Conservation (phyloP, 2,329 filamentous ascomycete genomes). For the Hypoxylon sp. region DNA sequence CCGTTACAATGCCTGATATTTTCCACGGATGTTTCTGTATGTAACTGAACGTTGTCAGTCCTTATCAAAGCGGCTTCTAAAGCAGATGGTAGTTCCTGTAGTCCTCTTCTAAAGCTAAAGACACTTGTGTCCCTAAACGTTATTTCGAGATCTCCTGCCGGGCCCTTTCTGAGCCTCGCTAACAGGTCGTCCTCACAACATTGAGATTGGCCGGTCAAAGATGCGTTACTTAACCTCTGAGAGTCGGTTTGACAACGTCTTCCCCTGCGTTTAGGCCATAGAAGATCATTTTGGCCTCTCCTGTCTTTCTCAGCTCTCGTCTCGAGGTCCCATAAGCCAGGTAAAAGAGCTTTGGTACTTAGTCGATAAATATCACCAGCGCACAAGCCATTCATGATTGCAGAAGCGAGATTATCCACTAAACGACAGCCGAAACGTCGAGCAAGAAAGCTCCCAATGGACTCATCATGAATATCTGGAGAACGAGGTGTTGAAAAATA, state of each 20-base stretch:
- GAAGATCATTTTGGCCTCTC: slow-evolving; percentile 1
- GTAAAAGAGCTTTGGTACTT: slow-evolving; percentile 23
- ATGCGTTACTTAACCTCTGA: background rate
- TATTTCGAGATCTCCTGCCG: slow-evolving; percentile 8
- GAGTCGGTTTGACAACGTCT: background rate
- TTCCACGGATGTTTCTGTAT: slow-evolving; percentile 10
- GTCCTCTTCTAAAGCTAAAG: slow-evolving; percentile 24
- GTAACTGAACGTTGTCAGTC: slow-evolving; percentile 11
- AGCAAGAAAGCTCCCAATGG: slow-evolving; percentile 29
- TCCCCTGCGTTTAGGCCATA: background rate
- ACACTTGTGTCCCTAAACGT: slow-evolving; percentile 8
- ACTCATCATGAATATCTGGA: slow-evolving; percentile 22
- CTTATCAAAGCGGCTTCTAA: slow-evolving; percentile 1
- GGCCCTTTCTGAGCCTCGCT: slow-evolving; percentile 1
- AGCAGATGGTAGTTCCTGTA: slow-evolving; percentile 15
- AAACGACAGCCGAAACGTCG: slow-evolving; percentile 19
- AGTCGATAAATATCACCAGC: slow-evolving; percentile 30
- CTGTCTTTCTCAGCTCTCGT: slow-evolving; percentile 8
- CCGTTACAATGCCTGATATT: background rate
- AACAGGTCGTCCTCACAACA: slow-evolving; percentile 5
- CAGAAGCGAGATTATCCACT: slow-evolving; percentile 26
- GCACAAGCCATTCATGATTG: slow-evolving; percentile 26
- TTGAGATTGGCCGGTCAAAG: background rate
- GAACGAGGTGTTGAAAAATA: slow-evolving; percentile 11
- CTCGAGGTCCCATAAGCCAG: slow-evolving; percentile 27